Evolutionary conservation across 345 rosid species (phyloP).

Genomic region (Dipteronia dyeriana): DNA sequence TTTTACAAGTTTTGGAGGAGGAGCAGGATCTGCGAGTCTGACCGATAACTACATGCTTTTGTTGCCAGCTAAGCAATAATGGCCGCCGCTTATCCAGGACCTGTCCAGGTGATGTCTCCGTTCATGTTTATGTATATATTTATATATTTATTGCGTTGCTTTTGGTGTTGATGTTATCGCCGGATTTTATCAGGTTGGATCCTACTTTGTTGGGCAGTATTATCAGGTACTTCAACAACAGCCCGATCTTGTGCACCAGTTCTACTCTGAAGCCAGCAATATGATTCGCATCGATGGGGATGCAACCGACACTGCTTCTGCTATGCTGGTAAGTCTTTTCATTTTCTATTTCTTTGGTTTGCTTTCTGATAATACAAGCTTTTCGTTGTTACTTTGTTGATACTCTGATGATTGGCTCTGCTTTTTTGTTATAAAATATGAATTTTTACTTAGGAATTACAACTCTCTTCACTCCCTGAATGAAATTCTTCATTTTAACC

Average conservation of each 20-base stretch:
- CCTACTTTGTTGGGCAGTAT: slow-evolving; percentile 93
- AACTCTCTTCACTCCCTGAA: background rate
- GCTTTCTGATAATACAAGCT: background rate
- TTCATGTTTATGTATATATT: background rate
- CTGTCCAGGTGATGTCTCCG: slow-evolving; percentile 53
- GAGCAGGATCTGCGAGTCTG: slow-evolving; percentile 17
- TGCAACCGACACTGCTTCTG: slow-evolving; percentile 58
- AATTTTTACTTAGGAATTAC: background rate
- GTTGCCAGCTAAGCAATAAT: slow-evolving; percentile 33
- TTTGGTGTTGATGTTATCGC: slow-evolving; percentile 3
- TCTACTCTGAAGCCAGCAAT: slow-evolving; percentile 69
- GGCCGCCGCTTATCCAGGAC: slow-evolving; percentile 66
- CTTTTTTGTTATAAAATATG: background rate
- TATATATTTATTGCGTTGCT: background rate
- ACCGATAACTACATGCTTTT: slow-evolving; percentile 22
- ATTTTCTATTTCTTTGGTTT: too few species aligned
- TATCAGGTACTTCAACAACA: slow-evolving; percentile 82
- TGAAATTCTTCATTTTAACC: background rate
- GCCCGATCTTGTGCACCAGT: slow-evolving; percentile 86
- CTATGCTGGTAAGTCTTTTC: slow-evolving; percentile 55
- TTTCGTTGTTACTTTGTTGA: background rate
- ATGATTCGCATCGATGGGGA: slow-evolving; percentile 85
- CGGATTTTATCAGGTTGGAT: slow-evolving; percentile 64
- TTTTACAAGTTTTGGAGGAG: background rate
- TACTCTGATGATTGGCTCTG: background rate